phyloP scores from a whole-genome alignment of 208 protist species.

The Crithidia fasciculata region DNA sequence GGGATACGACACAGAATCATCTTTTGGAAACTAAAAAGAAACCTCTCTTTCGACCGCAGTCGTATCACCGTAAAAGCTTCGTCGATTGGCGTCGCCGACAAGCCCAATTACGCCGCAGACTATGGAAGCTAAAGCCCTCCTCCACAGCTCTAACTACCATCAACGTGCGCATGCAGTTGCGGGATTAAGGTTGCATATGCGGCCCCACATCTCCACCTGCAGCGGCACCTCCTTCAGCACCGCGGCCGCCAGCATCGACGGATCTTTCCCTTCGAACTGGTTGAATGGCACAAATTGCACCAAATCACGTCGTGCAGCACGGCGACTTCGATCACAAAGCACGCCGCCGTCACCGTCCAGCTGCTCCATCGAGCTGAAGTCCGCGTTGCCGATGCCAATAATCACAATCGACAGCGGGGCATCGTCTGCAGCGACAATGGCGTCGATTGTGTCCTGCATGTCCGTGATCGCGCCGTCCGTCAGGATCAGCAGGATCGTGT shows the following conservation, averaged over 20 bases:
- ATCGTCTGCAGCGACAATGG: constrained; percentile 69
- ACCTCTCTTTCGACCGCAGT: too few relatives aligned
- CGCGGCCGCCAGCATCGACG: constrained; percentile 47
- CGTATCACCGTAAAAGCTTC: too few relatives aligned
- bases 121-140: too few relatives aligned
- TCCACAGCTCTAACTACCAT: neutral
- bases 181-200: neutral
- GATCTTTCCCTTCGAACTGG: constrained; percentile 35
- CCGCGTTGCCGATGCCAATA: constrained; percentile 87
- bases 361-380: constrained; percentile 92
- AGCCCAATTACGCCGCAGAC: too few relatives aligned
- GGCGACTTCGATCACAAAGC: constrained; percentile 17
- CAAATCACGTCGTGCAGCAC: constrained; percentile 43
- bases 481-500: constrained; percentile 90
- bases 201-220: constrained; percentile 51
- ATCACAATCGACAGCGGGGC: constrained; percentile 92
- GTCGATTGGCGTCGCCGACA: too few relatives aligned
- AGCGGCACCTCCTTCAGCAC: constrained; percentile 55
- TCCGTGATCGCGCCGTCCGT: constrained; percentile 92
- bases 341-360: constrained; percentile 88
- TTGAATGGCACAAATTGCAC: constrained; percentile 84
- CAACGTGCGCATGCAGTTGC: neutral
- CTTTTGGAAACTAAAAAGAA: too few relatives aligned
- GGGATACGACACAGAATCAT: too few relatives aligned
- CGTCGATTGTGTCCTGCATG: constrained; percentile 76